Conservation (phyloP, 768 basidiomycete species). For the Tricholoma hemisulphureum region DNA sequence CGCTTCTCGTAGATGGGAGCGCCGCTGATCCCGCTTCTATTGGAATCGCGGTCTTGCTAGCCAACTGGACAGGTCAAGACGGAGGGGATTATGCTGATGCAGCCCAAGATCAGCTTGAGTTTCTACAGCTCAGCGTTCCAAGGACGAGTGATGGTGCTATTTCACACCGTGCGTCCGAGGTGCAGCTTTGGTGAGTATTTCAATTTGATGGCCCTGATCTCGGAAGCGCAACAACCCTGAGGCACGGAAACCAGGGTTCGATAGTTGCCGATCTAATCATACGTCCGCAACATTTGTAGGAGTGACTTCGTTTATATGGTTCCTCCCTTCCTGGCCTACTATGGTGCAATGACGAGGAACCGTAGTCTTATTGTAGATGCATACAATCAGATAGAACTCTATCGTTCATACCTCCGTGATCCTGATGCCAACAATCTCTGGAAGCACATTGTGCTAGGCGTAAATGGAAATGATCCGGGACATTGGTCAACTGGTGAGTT, state of each 20-base stretch:
- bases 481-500: conserved; percentile 77
- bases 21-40: conserved; percentile 80
- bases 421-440: conserved; percentile 53
- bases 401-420: conserved; percentile 65
- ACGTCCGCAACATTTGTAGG: conserved; percentile 52
- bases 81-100: conserved; percentile 59
- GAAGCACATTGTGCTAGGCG: conserved; percentile 72
- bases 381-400: conserved; percentile 70
- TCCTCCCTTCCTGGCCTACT: conserved; percentile 85
- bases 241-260: too few species aligned
- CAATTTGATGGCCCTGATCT: not conserved
- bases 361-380: conserved; percentile 58
- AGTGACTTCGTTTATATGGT: conserved; percentile 84
- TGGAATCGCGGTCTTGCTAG: conserved; percentile 66
- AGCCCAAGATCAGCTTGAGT: conserved; percentile 65
- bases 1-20: conserved; percentile 54
- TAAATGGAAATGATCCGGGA: conserved; percentile 52
- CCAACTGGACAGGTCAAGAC: conserved; percentile 47
- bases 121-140: conserved; percentile 54
- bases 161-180: conserved; percentile 66
- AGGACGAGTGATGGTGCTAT: conserved; percentile 74
- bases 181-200: conserved; percentile 66
- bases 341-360: conserved; percentile 63
- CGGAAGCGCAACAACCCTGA: not conserved
- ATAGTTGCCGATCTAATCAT: not conserved